Evolutionary conservation across 2,329 filamentous ascomycete species (phyloP).

Genomic region (Colletotrichum liriopes): DNA sequence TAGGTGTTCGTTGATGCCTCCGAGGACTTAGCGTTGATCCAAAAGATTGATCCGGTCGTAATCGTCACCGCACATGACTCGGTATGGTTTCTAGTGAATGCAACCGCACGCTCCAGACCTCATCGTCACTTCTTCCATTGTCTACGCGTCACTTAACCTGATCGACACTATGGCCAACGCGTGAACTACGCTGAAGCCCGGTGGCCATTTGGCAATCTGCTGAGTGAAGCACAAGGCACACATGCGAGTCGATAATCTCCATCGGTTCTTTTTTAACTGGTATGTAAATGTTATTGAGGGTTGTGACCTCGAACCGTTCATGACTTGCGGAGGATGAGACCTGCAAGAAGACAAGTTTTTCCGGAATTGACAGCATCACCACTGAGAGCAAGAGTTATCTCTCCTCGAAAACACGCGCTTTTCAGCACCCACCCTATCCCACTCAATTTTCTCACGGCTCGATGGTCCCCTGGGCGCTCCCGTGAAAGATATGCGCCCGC

Average conservation of each 20-base stretch:
- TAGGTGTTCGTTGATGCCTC: no score
- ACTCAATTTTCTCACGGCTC: neutral
- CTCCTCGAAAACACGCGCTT: constrained; percentile 14
- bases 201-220: constrained; percentile 47
- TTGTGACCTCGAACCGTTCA: constrained; percentile 44
- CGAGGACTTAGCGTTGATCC: no score
- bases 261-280: constrained; percentile 50
- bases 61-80: no score
- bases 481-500: neutral
- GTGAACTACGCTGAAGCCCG: constrained; percentile 49
- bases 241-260: constrained; percentile 41
- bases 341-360: constrained; percentile 48
- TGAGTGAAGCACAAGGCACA: constrained; percentile 2
- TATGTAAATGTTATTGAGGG: constrained; percentile 48
- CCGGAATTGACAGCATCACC: constrained; percentile 11
- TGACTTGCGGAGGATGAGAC: constrained; percentile 48
- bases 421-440: constrained; percentile 9
- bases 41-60: no score
- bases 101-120: constrained; percentile 47
- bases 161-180: constrained; percentile 46
- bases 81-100: no score
- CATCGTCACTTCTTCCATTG: constrained; percentile 49
- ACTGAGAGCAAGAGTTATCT: neutral
- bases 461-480: neutral
- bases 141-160: constrained; percentile 49